A percentile compares a stretch with the other conserved stretches of the same genome.
Evolutionary conservation across 208 protist species (phyloP).

Genomic region (Crithidia sp.): DNA sequence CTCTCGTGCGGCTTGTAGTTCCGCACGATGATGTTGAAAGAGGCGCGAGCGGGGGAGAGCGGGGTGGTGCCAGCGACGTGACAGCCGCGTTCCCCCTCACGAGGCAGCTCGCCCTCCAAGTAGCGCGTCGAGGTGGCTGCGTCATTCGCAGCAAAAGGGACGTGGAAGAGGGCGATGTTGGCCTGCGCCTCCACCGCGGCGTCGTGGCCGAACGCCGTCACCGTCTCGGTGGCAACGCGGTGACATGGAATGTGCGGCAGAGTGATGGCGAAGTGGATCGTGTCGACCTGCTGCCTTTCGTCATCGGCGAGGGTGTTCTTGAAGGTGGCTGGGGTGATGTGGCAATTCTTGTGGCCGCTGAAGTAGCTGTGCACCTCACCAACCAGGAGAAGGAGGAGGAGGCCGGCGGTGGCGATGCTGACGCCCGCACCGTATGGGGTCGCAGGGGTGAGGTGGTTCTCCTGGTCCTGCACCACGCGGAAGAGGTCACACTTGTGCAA

Average conservation of each 20-base stretch:
- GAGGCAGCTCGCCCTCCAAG: slow-evolving; percentile 10
- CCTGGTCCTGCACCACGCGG: slow-evolving; percentile 45
- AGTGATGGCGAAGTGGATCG: slow-evolving; percentile 30
- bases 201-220: slow-evolving; percentile 7
- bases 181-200: not conserved
- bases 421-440: slow-evolving; percentile 30
- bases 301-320: slow-evolving; percentile 22
- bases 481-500: slow-evolving; percentile 44
- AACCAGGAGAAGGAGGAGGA: slow-evolving; percentile 30
- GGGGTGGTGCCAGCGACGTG: slow-evolving; percentile 25
- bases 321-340: slow-evolving; percentile 32
- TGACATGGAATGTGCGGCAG: slow-evolving; percentile 33
- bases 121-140: slow-evolving; percentile 3
- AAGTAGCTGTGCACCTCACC: slow-evolving; percentile 32
- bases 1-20: slow-evolving; percentile 16
- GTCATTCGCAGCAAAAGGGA: slow-evolving; percentile 14
- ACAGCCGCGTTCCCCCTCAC: slow-evolving; percentile 28
- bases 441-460: slow-evolving; percentile 38
- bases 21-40: slow-evolving; percentile 33
- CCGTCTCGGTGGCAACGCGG: slow-evolving; percentile 18
- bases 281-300: slow-evolving; percentile 10
- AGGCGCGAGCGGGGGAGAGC: slow-evolving; percentile 13
- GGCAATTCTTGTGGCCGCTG: slow-evolving; percentile 37
- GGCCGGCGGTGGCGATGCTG: slow-evolving; percentile 21
- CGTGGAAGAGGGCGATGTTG: slow-evolving; percentile 14